Evolutionary conservation across 768 basidiomycete species (phyloP).

Genomic region (Russula lepida): DNA sequence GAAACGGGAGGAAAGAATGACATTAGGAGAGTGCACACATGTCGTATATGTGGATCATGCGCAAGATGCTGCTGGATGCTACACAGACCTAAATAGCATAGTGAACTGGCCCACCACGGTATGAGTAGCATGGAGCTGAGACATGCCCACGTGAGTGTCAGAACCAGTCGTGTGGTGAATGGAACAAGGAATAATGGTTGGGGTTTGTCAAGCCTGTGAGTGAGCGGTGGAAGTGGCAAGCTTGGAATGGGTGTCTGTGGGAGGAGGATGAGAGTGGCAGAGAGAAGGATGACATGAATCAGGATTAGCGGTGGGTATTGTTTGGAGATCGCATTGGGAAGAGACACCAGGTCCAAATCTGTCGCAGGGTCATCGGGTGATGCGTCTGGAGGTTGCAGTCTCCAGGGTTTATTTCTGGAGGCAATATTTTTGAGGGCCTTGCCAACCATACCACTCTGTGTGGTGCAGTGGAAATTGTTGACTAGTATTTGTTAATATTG

Average conservation of each 20-base stretch:
- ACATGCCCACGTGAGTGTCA: conserved; percentile 51
- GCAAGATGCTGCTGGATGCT: conserved; percentile 34
- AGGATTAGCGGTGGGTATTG: conserved; percentile 14
- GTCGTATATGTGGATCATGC: conserved; percentile 35
- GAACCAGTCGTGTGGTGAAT: conserved; percentile 51
- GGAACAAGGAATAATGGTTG: conserved; percentile 63
- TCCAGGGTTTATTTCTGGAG: neutral
- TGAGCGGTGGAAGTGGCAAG: conserved; percentile 9
- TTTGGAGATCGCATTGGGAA: conserved; percentile 5
- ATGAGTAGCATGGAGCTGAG: conserved; percentile 47
- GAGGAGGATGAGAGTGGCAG: conserved; percentile 8
- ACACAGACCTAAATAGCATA: conserved; percentile 40
- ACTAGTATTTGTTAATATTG: no score
- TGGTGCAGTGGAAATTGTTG: no score
- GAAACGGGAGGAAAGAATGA: neutral
- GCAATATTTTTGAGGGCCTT: conserved; percentile 7
- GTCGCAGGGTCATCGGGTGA: neutral
- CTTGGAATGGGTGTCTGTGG: conserved; percentile 4
- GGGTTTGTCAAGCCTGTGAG: conserved; percentile 41
- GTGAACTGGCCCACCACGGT: conserved; percentile 65
- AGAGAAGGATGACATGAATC: conserved; percentile 8
- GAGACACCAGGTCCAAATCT: neutral
- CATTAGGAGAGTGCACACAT: conserved; percentile 22
- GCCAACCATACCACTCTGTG: no score
- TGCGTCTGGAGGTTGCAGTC: neutral